Evolutionary conservation across 768 basidiomycete genomes (phyloP).

Genomic region (Amanita jacksonii): DNA sequence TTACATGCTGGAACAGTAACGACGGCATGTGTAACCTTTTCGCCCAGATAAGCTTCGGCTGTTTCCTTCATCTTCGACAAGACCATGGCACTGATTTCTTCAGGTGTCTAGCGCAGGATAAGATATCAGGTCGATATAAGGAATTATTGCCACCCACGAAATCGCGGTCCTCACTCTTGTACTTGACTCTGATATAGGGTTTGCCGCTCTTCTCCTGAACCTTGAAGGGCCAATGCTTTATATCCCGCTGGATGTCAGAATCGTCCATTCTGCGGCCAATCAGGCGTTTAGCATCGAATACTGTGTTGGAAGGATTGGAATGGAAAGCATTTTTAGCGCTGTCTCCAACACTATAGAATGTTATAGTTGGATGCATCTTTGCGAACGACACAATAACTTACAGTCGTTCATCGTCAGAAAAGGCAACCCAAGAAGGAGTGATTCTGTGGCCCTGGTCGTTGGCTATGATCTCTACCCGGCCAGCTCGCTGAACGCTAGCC

Average conservation of each 20-base stretch:
- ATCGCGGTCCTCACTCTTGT: slow-evolving; percentile 70
- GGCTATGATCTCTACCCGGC: slow-evolving; percentile 68
- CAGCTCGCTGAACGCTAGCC: slow-evolving; percentile 39
- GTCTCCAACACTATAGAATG: slow-evolving; percentile 64
- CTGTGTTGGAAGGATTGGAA: slow-evolving; percentile 86
- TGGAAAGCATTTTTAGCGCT: slow-evolving; percentile 94
- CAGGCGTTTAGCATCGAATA: slow-evolving; percentile 94
- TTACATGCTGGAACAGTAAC: slow-evolving; percentile 94
- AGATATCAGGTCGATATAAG: background rate
- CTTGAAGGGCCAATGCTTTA: slow-evolving; percentile 89
- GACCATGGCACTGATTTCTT: slow-evolving; percentile 95
- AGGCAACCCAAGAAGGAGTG: slow-evolving; percentile 87
- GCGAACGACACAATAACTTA: slow-evolving; percentile 19
- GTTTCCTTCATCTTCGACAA: slow-evolving; percentile 99
- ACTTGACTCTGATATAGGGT: slow-evolving; percentile 66
- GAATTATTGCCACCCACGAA: slow-evolving; percentile 51
- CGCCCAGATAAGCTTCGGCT: slow-evolving; percentile 93
- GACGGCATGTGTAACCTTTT: slow-evolving; percentile 94
- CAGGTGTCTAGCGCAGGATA: slow-evolving; percentile 55
- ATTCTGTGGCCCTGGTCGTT: slow-evolving; percentile 88
- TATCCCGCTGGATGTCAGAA: slow-evolving; percentile 68
- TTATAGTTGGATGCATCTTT: background rate
- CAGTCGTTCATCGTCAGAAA: slow-evolving; percentile 83
- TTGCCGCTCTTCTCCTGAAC: slow-evolving; percentile 74
- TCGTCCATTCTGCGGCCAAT: slow-evolving; percentile 85